Evolutionary conservation across 352 stramenopile species (phyloP), one percentile per base, ranked within the genome.

Genomic region (Globisporangium carolinianum): DNA sequence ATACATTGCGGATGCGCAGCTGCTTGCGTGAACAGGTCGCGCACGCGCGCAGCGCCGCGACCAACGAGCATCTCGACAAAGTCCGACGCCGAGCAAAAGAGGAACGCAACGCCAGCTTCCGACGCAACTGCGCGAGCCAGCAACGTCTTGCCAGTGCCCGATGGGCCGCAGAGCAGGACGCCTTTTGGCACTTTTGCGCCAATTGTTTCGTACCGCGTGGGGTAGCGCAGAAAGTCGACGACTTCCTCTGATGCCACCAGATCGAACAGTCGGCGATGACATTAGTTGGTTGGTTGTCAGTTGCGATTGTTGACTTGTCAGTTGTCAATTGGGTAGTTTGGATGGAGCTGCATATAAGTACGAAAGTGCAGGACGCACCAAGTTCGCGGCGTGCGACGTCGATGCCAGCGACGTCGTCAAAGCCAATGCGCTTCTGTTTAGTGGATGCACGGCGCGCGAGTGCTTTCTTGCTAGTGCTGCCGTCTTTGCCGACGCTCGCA

Each of bases 21-120:
- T 3, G 94, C 95, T 68, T 98, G 87, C 24, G 76, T 92, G 71
- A 98, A 98, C 35, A 98, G 76, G 53, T 97, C 88, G 57, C 95
- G 84, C 36, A 98, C 93, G 57, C 95, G 88, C 43, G 89, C 93
- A 5, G 95, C 93, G 51, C 95, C 95, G 52, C 96, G 83, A 54
- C 95, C 95, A 5, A 98, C 96, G 39, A 98, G 92, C 91, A 98
- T 97, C 63, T 98, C 96, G 9, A 98, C 91, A 74, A 98, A 98
- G 64, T 98, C 94, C n/a, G 91, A 98, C 45, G 91, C 96, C 37
- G 91, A 98, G 62, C 94, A 96, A 61, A 89, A 97, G 47, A 98
- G 88, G 69, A 98, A 98, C 6, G 94, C 88, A 3, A 98, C 94
- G 47, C 88, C 60, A 1, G 96, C 91, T 70, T 98, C 94, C 5